Evolutionary conservation across 768 basidiomycete species (phyloP).

Genomic region (Xerocomellus chrysenteron): DNA sequence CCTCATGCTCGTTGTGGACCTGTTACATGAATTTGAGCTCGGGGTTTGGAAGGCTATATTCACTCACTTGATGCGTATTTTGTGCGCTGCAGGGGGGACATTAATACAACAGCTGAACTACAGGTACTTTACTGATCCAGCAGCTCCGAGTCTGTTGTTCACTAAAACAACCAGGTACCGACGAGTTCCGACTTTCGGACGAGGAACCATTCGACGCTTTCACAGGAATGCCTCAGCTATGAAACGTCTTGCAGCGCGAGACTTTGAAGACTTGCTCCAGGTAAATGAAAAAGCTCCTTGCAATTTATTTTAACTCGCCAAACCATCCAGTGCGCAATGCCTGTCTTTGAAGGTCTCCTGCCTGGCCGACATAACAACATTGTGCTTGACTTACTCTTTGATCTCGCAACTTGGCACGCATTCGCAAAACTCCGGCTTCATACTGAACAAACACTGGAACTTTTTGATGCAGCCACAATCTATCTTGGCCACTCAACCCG

Average conservation of each 20-base stretch:
- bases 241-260: conserved; percentile 35
- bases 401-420: conserved; percentile 19
- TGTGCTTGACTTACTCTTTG: conserved; percentile 15
- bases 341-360: conserved; percentile 14
- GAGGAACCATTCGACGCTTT: conserved; percentile 33
- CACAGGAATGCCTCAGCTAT: conserved; percentile 34
- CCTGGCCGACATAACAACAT: conserved; percentile 8
- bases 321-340: conserved; percentile 10
- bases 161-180: conserved; percentile 27
- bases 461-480: conserved; percentile 5
- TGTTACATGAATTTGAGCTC: conserved; percentile 26
- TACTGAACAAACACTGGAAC: conserved; percentile 7
- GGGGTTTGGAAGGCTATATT: conserved; percentile 27
- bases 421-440: conserved; percentile 15
- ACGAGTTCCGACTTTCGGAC: conserved; percentile 33
- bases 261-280: conserved; percentile 42
- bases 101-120: conserved; percentile 13
- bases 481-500: conserved; percentile 16
- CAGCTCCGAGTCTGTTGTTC: background rate
- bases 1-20: conserved; percentile 13
- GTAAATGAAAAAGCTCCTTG: background rate
- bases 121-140: conserved; percentile 20
- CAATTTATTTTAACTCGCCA: background rate
- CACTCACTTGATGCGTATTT: conserved; percentile 23
- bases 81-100: conserved; percentile 6